Evolutionary conservation across 345 rosid genomes (phyloP), one percentile per base, ranked within the genome.

Genomic region (Murraya paniculata): DNA sequence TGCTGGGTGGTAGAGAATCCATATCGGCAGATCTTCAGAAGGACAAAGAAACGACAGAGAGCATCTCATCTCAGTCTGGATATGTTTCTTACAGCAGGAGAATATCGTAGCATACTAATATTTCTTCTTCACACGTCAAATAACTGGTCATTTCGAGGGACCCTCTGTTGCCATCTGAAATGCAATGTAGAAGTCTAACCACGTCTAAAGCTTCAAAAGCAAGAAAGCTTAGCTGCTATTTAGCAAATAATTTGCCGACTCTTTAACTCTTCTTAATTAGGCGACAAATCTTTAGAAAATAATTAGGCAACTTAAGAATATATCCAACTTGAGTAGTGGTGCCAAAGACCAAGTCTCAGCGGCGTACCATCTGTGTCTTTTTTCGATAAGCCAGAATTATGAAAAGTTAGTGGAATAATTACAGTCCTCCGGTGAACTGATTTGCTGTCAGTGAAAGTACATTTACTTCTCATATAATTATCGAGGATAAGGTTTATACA

Each of bases 161-260:
- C 35, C 68, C 10, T 61, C 36, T 56, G 27, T 27, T 39, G 28
- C 68, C 56, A 39, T 74, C 14, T 18, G 57, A 55, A 60, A 25
- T 25, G 77, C 41, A 56, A 58, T 73, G 0, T 58, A 24, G 16
- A 36, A 30, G 57, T 53, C 18, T 22, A 18, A 19, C 22, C 22
- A 5, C 5, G 22, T 1, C 50, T 45, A 45, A 45, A 45, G 50
- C 50, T 45, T 45, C 70, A 30, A 75, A 75, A 48, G 70, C 70
- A 74, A 33, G 35, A 33, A 33, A 33, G 61, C n/a, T 60, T 19
- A 39, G 77, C 57, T 74, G 77, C 25, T 25, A 41, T 57, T 27
- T 74, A 24, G 57, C 57, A 41, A 74, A 62, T 68, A 74, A 45
- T 74, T 41, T 60, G 22, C 60, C 28, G 24, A 41, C 70, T 10